Base-by-base conservation (phyloP, 176 grass and related monocot genomes). In the Avena sativa region DNA sequence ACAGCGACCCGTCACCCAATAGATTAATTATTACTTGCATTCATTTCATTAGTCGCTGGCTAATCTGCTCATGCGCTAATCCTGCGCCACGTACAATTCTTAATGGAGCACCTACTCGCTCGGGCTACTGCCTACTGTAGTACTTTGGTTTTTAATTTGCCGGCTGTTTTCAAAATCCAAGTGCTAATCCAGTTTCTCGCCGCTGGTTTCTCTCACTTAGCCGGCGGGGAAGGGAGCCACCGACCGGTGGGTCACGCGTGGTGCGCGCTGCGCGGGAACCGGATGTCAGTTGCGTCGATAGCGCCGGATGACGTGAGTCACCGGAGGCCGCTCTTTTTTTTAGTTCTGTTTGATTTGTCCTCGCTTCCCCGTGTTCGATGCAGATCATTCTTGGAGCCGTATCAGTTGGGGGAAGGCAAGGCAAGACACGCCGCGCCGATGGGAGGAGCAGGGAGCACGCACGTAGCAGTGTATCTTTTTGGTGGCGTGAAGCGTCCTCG, bases 401-500 rank as follows among this genome's bases (percentile, higher is more conserved):
- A 73, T 73, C 71, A 25, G 71, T 73, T 23, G 43, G 23, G 11
- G 40, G 40, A 43, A 43, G 40, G 40, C 40, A 40, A 6, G 38
- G 38, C 38, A 40, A 40, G 38, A 0, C 38, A 43, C 5, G 43
- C 38, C 36, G 11, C n/a, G 60, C 58, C 58, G 57, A 59, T 44
- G 69, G 69, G 69, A 46, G 68, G 15, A 69, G 66, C 30, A 3
- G 6, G 64, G 30, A 17, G 70, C 40, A 6, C 40, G 40, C 40
- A 43, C 40, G 40, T 43, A 43, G 40, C 6, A 43, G 26, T 66
- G 11, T 28, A 74, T 74, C 71, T 74, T 74, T 74, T 0, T 28
- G 71, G 63, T 80, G 79, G 89, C 63, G 79, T 73, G 64, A 73
- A 56, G 79, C 79, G 65, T 2, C 19, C 19, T 47, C 8, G 59